Evolutionary conservation across 768 basidiomycete genomes (phyloP), one percentile per base, ranked within the genome.

Genomic region (Amanita rimosa): DNA sequence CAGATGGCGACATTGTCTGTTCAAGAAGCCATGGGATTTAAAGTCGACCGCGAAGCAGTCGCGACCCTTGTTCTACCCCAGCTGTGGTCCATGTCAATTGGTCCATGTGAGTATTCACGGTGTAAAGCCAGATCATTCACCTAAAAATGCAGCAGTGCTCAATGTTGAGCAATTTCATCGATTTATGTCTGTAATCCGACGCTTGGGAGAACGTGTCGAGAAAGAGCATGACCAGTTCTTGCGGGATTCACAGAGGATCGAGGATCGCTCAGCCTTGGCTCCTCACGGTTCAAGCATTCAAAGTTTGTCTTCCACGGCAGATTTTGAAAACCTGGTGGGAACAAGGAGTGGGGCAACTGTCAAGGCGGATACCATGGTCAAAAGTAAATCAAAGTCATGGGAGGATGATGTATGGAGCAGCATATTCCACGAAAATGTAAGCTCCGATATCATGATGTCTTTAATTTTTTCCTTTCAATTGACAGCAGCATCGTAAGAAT

Each of bases 1-100:
- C 53, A 90, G 89, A 85, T 92, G 80, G 86, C 87, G 2, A 91
- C 91, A 0, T 68, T 92, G 37, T 77, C 76, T 17, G 91, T 97
- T 0, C 94, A 97, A 66, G 93, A 94, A 62, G 90, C 90, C 0
- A 97, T 96, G 94, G 93, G 94, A 7, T 75, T 81, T 55, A 96
- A 95, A 61, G 83, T 97, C 1, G 94, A 96, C 56, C 78, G 92
- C 42, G 91, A 94, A 64, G 90, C 93, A 8, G 87, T 92, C 9
- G 90, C 90, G 2, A 88, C 85, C 0, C 71, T 91, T 37, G 87
- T 95, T 26, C 69, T 95, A 10, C 91, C 91, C 7, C 91, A 95
- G 70, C 66, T 94, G 22, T 99, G 96, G 96, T 72, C 85, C 3
- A 97, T 99, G 93, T 93, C 88, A 3, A 95, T 98, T 70, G 94